phyloP scores from a whole-genome alignment of 2,329 filamentous ascomycete species.

The Zasmidium citrigriseum region DNA sequence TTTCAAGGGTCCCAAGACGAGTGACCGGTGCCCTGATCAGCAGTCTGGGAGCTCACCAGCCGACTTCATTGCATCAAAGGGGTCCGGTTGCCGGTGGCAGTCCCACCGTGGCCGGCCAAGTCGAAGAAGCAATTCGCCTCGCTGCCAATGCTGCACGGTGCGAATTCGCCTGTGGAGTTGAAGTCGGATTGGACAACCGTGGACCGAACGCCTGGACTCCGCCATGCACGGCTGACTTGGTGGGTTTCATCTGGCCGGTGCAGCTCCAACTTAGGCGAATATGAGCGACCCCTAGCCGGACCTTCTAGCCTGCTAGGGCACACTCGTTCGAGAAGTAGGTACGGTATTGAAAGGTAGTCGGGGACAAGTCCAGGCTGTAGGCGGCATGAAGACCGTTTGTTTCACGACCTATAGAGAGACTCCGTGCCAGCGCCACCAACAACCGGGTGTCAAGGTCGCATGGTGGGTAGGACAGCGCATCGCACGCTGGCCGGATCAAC shows the following conservation, averaged over 20 bases:
- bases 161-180: no score
- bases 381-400: constrained; percentile 5
- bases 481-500: background rate
- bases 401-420: background rate
- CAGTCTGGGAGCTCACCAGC: background rate
- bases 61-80: background rate
- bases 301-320: background rate
- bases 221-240: background rate
- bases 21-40: background rate
- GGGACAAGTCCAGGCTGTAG: background rate
- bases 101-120: background rate
- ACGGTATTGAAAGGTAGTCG: background rate
- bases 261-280: background rate
- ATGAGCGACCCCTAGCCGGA: background rate
- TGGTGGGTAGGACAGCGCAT: background rate
- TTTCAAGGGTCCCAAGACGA: background rate
- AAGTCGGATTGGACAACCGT: background rate
- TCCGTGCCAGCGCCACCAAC: background rate
- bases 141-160: background rate
- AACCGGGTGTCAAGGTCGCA: background rate
- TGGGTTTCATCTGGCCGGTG: background rate
- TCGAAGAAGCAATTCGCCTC: background rate
- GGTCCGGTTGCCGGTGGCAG: background rate
- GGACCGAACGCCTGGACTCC: background rate
- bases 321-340: background rate